These are phyloP conservation scores for Begonia peltatifolia DNA, from an alignment of 306 rosid species.

Conservation along the genomic window DNA sequence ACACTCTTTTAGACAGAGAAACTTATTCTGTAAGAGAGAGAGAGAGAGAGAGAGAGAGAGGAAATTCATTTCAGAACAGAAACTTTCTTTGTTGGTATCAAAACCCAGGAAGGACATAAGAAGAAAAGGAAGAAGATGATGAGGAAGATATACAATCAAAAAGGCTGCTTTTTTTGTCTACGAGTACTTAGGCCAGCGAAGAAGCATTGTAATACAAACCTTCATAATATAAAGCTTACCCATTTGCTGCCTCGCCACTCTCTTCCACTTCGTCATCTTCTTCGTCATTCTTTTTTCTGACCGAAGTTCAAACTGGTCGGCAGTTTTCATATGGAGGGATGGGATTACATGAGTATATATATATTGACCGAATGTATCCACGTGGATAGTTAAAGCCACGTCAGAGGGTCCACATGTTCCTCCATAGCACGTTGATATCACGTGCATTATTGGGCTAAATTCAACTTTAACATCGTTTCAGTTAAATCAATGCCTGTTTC, in stretches of 20 bases:
- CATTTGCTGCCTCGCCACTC: conserved; percentile 56
- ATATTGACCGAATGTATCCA: conserved; percentile 2
- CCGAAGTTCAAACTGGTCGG: too few species aligned
- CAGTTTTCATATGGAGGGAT: too few species aligned
- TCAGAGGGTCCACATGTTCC: conserved; percentile 35
- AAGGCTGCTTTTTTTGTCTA: conserved; percentile 3
- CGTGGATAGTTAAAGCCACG: conserved; percentile 9
- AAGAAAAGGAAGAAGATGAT: background rate
- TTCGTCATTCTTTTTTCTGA: conserved; percentile 12
- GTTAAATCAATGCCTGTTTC: too few species aligned
- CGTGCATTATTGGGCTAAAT: conserved; percentile 19
- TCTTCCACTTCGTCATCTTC: conserved; percentile 52
- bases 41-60: too few species aligned
- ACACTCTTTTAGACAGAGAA: too few species aligned
- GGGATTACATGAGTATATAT: background rate
- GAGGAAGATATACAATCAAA: too few species aligned
- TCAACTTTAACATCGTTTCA: conserved; percentile 21
- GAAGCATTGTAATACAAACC: conserved; percentile 68
- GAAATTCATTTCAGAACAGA: too few species aligned
- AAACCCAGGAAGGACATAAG: background rate
- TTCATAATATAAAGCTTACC: conserved; percentile 66
- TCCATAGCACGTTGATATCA: conserved; percentile 19
- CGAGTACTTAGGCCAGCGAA: conserved; percentile 51
- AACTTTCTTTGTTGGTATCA: too few species aligned
- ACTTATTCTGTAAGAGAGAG: too few species aligned